Base-by-base conservation (phyloP, 306 rosid genomes). In the Trifolium dubium region DNA sequence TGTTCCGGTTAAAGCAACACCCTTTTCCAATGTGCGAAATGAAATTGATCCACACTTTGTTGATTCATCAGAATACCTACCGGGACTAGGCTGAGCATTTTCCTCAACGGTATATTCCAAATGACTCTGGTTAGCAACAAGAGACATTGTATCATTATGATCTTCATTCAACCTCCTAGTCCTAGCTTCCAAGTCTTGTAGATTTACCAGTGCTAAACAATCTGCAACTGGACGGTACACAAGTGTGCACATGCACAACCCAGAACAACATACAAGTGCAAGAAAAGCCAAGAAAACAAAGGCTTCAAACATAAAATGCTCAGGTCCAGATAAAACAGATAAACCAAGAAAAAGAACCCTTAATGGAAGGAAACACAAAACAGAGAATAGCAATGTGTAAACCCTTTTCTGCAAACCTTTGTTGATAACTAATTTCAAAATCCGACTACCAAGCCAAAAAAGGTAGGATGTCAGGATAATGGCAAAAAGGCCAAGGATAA, bases 331-430 rank as follows among this genome's bases (percentile, higher is more conserved):
- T 47, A 84, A 84, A 80, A 87, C 96, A 75, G 97, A 89, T 87
- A 94, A 87, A 82, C 98, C 96, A 81, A 94, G 98, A 64, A 94
- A 89, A 74, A 90, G 34, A 83, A 94, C 97, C 88, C 98, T 85
- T 56, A 94, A 85, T 10, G 97, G 98, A 82, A 94, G 93, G 84
- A 91, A 87, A 82, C 95, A 79, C 23, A 93, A 87, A 85, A 94
- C 98, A 12, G 96, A 85, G 74, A 94, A 73, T 70, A 94, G 87
- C 78, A 94, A 81, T 75, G 89, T 83, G 83, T 91, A 94, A 50
- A 94, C 95, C 87, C 98, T 89, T 84, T 86, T 94, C 87, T 94
- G 98, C 91, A 94, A 78, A 75, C 92, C 93, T 92, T 84, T 91
- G 76, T 94, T 94, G 80, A 94, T 94, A 71, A 94, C 98, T 90